phyloP scores from a whole-genome alignment of 768 basidiomycete species.

The Pleurotus tuoliensis region DNA sequence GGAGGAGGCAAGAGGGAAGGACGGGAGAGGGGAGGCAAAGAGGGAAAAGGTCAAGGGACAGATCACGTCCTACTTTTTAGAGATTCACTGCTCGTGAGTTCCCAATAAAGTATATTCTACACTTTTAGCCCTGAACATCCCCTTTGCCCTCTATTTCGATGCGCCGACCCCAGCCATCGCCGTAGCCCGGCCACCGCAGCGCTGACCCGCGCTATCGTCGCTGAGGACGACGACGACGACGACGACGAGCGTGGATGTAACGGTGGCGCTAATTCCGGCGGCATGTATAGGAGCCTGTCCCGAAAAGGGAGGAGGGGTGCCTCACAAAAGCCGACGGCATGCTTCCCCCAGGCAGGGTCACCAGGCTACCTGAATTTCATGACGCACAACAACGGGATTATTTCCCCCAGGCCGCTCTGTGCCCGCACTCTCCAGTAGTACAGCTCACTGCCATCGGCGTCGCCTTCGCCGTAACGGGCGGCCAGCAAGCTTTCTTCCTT shows the following conservation, averaged over 20 bases:
- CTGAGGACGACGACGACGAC: background rate
- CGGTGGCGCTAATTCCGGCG: conserved; percentile 1
- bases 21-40: conserved; percentile 55
- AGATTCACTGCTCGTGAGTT: background rate
- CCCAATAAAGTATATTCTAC: background rate
- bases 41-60: background rate
- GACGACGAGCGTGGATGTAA: background rate
- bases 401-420: too few species aligned
- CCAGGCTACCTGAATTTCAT: background rate
- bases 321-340: conserved; percentile 6
- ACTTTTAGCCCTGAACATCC: background rate
- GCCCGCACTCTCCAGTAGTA: too few species aligned
- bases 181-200: background rate
- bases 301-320: background rate
- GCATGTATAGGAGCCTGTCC: background rate
- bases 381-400: background rate
- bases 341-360: background rate
- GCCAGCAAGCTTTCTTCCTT: too few species aligned
- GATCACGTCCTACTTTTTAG: background rate
- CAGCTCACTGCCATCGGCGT: too few species aligned
- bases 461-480: too few species aligned
- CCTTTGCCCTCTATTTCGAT: background rate
- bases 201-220: background rate
- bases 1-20: conserved; percentile 39
- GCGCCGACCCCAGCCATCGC: background rate